Evolutionary conservation across 2,329 filamentous ascomycete species (phyloP).

Genomic region (Colletotrichum tropicale): DNA sequence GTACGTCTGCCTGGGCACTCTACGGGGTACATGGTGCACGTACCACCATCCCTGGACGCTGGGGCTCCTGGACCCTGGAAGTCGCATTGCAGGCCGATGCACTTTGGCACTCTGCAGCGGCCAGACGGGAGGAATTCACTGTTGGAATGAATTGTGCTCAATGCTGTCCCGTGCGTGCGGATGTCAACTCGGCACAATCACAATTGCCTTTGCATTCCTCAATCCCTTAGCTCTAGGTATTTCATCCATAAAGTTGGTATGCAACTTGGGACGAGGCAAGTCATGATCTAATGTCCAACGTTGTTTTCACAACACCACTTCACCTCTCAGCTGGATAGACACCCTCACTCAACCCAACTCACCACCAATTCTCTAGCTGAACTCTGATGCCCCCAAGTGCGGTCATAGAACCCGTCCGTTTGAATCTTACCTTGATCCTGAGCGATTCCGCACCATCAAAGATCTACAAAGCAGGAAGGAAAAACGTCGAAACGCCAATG

Average conservation of each 20-base stretch:
- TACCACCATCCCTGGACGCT: neutral
- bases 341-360: neutral
- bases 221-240: neutral
- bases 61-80: constrained; percentile 6
- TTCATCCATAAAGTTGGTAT: neutral
- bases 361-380: neutral
- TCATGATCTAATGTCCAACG: neutral
- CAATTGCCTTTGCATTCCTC: neutral
- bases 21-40: neutral
- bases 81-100: neutral
- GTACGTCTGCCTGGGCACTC: neutral
- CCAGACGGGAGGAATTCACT: neutral
- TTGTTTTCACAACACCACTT: neutral
- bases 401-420: neutral
- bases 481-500: neutral
- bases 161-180: neutral
- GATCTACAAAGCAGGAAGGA: neutral
- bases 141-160: neutral
- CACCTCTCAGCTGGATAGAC: neutral
- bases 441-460: neutral
- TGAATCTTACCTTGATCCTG: neutral
- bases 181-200: neutral
- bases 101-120: neutral
- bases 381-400: neutral
- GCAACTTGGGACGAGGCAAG: neutral